Base-by-base conservation (phyloP, 164 flowering plant genomes). In the Liquidambar formosana region DNA sequence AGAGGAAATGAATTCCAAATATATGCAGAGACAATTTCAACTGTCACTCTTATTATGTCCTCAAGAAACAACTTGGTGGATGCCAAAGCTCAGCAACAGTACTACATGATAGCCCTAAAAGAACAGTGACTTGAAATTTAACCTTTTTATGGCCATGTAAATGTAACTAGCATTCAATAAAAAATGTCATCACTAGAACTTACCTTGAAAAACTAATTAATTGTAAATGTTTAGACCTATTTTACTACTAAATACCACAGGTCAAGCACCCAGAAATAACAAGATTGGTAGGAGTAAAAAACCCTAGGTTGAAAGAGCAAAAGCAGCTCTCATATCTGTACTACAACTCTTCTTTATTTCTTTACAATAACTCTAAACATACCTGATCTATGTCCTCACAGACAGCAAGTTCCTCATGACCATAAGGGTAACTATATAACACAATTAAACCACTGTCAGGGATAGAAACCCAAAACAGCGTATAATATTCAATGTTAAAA, bases 381-480 rank as follows among this genome's bases (percentile, higher is more conserved):
- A 93, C 99, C 96, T 96, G 99, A 79, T 96, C 99, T 57, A 93
- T 79, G 77, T 96, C 99, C 81, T 96, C 99, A 80, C 95, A 89
- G 38, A 92, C 83, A 69, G 98, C 93, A 83, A 96, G 99, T 76
- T 96, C 99, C 77, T 96, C 98, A 73, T 96, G 99, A 10, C 99
- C 99, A 76, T 96, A 91, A 9, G 99, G 98, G 43, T 88, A 91
- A 49, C 99, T 96, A 78, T 57, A 52, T 52, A 49, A 54, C 60
- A 71, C 49, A 79, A 62, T 56, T 44, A 66, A 53, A 8, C 4
- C 14, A 61, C 9, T 16, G 23, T 67, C 18, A 68, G 57, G 61
- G 22, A 27, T 6, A 63, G 71, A 61, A 58, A 19, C 10, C 57
- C 21, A 70, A 11, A 1, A 23, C 57, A 44, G 3, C 41, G 18